These are phyloP conservation scores for Mortierella polycephala DNA, from an alignment of 371 early-diverging fungal species.

Conservation along the genomic window DNA sequence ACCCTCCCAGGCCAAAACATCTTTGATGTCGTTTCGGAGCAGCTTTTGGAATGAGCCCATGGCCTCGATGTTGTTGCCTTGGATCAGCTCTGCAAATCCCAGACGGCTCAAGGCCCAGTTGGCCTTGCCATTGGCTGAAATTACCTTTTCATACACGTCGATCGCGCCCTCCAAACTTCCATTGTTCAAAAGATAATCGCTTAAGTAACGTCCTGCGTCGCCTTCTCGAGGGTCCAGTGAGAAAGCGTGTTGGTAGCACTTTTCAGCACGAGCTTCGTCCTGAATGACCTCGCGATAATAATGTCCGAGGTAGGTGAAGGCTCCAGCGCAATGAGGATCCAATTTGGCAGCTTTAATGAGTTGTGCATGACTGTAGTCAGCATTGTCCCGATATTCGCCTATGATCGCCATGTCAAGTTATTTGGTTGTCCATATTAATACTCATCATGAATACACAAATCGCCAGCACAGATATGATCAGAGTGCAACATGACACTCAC, in stretches of 20 bases:
- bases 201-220: slow-evolving; percentile 75
- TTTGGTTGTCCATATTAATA: neutral
- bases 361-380: slow-evolving; percentile 69
- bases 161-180: slow-evolving; percentile 66
- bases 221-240: slow-evolving; percentile 73
- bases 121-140: slow-evolving; percentile 51
- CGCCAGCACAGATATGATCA: slow-evolving; percentile 13
- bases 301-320: slow-evolving; percentile 85
- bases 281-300: slow-evolving; percentile 77
- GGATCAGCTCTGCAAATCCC: slow-evolving; percentile 80
- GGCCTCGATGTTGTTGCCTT: slow-evolving; percentile 67
- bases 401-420: neutral
- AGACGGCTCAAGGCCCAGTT: slow-evolving; percentile 87
- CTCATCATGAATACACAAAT: neutral
- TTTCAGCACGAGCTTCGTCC: slow-evolving; percentile 75
- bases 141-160: slow-evolving; percentile 61
- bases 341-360: slow-evolving; percentile 81
- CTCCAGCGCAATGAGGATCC: slow-evolving; percentile 71
- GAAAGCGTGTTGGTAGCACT: slow-evolving; percentile 85
- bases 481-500: slow-evolving; percentile 43
- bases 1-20: slow-evolving; percentile 84
- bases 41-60: slow-evolving; percentile 86
- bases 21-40: slow-evolving; percentile 74
- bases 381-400: slow-evolving; percentile 63
- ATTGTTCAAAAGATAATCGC: slow-evolving; percentile 67